Evolutionary conservation across 768 basidiomycete genomes (phyloP), one percentile per base, ranked within the genome.

Genomic region (Russula sp.): DNA sequence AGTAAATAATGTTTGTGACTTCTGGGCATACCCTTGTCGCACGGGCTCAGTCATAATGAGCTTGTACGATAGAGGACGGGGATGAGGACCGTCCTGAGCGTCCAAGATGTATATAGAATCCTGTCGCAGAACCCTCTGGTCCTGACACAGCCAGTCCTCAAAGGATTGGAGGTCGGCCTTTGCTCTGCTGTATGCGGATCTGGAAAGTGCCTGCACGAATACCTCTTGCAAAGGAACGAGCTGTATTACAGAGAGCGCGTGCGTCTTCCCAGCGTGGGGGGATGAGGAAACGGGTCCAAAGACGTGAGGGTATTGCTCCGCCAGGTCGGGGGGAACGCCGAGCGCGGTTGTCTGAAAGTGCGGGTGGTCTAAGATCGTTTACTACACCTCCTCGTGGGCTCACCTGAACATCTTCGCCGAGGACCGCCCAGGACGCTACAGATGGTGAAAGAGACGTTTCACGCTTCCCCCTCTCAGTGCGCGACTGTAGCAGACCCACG

Each of bases 121-220:
- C 67, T 82, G 77, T 22, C 84, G 82, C 31, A 89, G 72, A 40
- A 89, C 78, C n/a, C 55, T 35, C 37, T 65, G 49, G 35, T 34
- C 56, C 37, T 53, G 39, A 49, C 69, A 63, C n/a, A 73, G 54
- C 70, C 71, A 70, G 34, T 67, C 60, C 51, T 73, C 70, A 20
- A 73, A 59, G 8, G 66, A 40, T 2, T 52, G 39, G 1, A 60
- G 31, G 47, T 73, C 61, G 2, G 67, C 52, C 22, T 56, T 67
- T 3, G 71, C 70, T 27, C 59, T 52, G 6, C 52, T 58, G 55
- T 71, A 72, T 8, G 71, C 67, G 16, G 68, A 59, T 9, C 64
- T 45, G 9, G 72, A 70, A 22, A 68, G 65, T 31, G 73, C 69
- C 49, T 68, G 55, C 39, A 73, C 45, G 37, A 69, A 65, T 10